Percentiles rank a stretch among this genome's conserved stretches.
These are phyloP conservation scores for Solanum arcanum DNA, from an alignment of 257 asterid genomes.

Conservation along the genomic window DNA sequence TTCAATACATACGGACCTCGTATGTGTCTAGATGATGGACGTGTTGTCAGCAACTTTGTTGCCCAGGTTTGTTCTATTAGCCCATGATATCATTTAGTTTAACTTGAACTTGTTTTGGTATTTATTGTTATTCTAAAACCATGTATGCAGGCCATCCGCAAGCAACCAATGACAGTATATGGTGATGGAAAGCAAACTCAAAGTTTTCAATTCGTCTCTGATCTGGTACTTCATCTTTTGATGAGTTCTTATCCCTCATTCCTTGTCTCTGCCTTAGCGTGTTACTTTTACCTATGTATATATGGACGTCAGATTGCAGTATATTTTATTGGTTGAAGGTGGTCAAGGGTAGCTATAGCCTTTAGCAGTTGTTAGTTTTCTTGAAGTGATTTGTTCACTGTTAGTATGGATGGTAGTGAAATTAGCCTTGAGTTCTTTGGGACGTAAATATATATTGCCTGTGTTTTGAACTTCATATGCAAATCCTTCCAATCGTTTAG, in stretches of 20 bases:
- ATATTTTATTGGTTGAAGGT: background rate
- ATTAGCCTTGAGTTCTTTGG: background rate
- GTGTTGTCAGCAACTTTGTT: slow-evolving; percentile 96
- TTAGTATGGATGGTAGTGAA: background rate
- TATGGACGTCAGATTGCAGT: background rate
- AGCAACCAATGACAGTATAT: slow-evolving; percentile 86
- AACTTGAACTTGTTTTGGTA: background rate
- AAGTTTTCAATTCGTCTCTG: slow-evolving; percentile 89
- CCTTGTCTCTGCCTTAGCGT: background rate
- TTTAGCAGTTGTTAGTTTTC: background rate
- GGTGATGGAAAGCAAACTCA: slow-evolving; percentile 95
- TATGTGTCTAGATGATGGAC: slow-evolving; percentile 98
- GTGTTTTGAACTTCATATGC: background rate
- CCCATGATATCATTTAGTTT: background rate
- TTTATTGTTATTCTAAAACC: background rate
- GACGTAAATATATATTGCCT: background rate
- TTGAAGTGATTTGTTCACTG: background rate
- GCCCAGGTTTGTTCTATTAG: slow-evolving; percentile 57
- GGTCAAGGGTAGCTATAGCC: background rate
- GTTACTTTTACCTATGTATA: background rate
- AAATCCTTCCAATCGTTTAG: background rate
- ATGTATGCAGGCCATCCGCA: slow-evolving; percentile 63
- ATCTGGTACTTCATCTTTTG: slow-evolving; percentile 55
- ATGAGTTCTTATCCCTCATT: background rate
- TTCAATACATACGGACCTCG: slow-evolving; percentile 97